These are phyloP conservation scores for Cercospora sp. DNA, from an alignment of 2,329 filamentous ascomycete genomes.

Conservation along the genomic window DNA sequence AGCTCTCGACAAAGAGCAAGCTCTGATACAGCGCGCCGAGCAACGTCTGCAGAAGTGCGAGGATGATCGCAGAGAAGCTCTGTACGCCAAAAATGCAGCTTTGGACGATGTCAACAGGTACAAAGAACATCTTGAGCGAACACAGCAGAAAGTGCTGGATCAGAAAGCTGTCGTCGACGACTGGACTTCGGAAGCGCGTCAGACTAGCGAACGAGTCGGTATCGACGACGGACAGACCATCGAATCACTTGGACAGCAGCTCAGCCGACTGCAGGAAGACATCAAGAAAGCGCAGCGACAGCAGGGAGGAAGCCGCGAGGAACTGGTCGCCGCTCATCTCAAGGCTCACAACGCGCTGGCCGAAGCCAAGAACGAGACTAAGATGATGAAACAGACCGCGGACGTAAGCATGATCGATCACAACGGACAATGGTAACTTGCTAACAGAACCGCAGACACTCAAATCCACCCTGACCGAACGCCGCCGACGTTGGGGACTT, in stretches of 20 bases:
- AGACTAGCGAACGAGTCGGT: conserved; percentile 1
- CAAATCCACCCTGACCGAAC: conserved; percentile 63
- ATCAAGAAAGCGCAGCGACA: conserved; percentile 8
- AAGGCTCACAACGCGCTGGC: conserved; percentile 9
- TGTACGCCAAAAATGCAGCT: conserved; percentile 47
- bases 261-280: conserved; percentile 34
- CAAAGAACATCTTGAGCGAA: conserved; percentile 34
- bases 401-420: conserved; percentile 40
- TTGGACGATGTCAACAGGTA: conserved; percentile 39
- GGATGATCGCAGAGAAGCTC: conserved; percentile 38
- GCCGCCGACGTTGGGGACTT: conserved; percentile 72
- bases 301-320: conserved; percentile 4
- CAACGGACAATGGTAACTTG: not conserved
- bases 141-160: conserved; percentile 34
- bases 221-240: conserved; percentile 27
- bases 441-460: conserved; percentile 45
- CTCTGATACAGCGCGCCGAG: conserved; percentile 36
- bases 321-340: conserved; percentile 10
- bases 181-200: conserved; percentile 7
- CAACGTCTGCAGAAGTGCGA: conserved; percentile 36
- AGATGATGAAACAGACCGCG: conserved; percentile 35
- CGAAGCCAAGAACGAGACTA: conserved; percentile 27
- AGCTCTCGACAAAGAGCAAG: conserved; percentile 31
- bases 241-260: conserved; percentile 34
- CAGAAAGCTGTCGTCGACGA: conserved; percentile 35